A percentile compares a stretch with the other conserved stretches of the same genome.
phyloP scores from a whole-genome alignment of 495 filamentous ascomycete genomes.

The Xylaria castorea region DNA sequence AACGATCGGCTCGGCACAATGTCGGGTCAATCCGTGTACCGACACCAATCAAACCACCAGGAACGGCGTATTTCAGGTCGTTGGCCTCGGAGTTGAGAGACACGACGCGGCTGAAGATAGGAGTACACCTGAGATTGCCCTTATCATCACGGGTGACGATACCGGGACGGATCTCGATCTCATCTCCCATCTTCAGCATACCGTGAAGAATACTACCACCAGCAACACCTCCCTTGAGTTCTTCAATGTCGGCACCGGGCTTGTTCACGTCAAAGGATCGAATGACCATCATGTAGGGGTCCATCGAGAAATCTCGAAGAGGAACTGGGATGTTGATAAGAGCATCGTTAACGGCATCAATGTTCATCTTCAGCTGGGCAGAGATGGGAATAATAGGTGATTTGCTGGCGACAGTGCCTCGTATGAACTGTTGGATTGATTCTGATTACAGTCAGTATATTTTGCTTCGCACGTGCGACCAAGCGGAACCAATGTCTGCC shows the following conservation, averaged over 20 bases:
- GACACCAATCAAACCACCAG: conserved; percentile 95
- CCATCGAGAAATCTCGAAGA: conserved; percentile 82
- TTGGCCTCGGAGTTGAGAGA: conserved; percentile 97
- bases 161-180: conserved; percentile 97
- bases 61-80: conserved; percentile 95
- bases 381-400: conserved; percentile 98
- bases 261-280: conserved; percentile 99
- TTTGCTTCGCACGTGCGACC: neutral
- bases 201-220: conserved; percentile 96
- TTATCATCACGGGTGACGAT: conserved; percentile 93
- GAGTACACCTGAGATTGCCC: conserved; percentile 92
- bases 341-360: conserved; percentile 94
- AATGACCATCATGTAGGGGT: conserved; percentile 98
- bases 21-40: conserved; percentile 97
- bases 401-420: conserved; percentile 94
- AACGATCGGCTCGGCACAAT: conserved; percentile 95
- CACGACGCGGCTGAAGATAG: conserved; percentile 94
- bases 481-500: neutral
- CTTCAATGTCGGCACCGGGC: conserved; percentile 98
- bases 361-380: conserved; percentile 98
- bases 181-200: conserved; percentile 93
- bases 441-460: conserved; percentile 46
- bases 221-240: conserved; percentile 97
- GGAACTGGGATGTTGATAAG: conserved; percentile 94
- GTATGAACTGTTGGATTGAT: conserved; percentile 96